These are phyloP conservation scores for Acrodontium crateriforme DNA, from an alignment of 2,329 filamentous ascomycete species.

Conservation along the genomic window DNA sequence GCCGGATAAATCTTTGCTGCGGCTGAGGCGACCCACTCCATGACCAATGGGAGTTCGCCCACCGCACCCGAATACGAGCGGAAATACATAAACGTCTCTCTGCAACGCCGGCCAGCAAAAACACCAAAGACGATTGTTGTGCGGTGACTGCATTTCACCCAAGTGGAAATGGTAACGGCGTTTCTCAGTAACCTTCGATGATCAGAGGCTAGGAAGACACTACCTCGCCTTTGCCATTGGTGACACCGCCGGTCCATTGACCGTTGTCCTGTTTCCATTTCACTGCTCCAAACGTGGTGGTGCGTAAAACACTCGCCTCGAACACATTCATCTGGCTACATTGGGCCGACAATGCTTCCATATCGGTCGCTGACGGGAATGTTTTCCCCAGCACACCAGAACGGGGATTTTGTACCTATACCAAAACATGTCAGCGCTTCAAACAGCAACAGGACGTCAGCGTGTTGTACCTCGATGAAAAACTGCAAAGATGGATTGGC, in stretches of 20 bases:
- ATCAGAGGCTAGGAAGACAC: not conserved
- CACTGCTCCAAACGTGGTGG: constrained; percentile 20
- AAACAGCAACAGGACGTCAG: not conserved
- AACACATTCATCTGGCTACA: constrained; percentile 24
- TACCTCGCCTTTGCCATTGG: constrained; percentile 6
- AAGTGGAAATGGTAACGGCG: too few species aligned
- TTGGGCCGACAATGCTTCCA: constrained; percentile 20
- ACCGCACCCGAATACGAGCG: too few species aligned
- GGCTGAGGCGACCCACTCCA: too few species aligned
- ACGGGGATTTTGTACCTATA: constrained; percentile 17
- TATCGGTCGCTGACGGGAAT: constrained; percentile 22
- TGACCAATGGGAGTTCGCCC: too few species aligned
- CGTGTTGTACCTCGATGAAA: constrained; percentile 21
- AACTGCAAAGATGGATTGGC: constrained; percentile 25
- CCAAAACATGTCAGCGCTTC: constrained; percentile 3
- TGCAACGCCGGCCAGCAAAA: too few species aligned
- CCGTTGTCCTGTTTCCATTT: constrained; percentile 21
- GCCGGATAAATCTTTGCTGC: too few species aligned
- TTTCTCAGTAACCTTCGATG: too few species aligned
- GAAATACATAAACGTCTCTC: too few species aligned
- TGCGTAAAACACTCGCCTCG: constrained; percentile 25
- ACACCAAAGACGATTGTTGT: too few species aligned
- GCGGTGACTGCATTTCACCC: too few species aligned
- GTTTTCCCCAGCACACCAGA: constrained; percentile 17
- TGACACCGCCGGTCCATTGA: constrained; percentile 20